A percentile compares a stretch with the other conserved stretches of the same genome.
Evolutionary conservation across 2,329 filamentous ascomycete species (phyloP).

Genomic region (Arthrobotrys pseudoclavata): DNA sequence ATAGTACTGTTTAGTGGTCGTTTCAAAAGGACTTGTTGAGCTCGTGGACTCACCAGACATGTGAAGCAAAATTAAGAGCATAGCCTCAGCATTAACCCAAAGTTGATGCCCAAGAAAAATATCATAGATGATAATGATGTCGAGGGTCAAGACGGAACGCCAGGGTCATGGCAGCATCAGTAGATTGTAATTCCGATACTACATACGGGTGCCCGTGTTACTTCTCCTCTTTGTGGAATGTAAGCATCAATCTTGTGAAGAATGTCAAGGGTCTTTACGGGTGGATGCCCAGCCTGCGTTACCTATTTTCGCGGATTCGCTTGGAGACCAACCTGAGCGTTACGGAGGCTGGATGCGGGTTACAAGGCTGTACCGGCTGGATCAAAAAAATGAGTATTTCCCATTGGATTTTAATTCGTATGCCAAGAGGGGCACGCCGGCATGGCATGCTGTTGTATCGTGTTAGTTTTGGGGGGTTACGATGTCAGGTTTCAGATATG

Average conservation of each 20-base stretch:
- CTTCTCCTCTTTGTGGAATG: neutral
- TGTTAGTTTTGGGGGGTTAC: neutral
- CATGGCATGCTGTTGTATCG: slow-evolving; percentile 36
- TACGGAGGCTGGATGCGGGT: slow-evolving; percentile 23
- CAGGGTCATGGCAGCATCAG: neutral
- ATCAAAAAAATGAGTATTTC: neutral
- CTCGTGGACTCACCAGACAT: slow-evolving; percentile 3
- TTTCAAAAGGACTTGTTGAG: slow-evolving; percentile 2
- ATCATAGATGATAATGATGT: neutral
- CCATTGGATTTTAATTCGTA: neutral
- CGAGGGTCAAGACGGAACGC: neutral
- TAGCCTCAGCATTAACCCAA: slow-evolving; percentile 13
- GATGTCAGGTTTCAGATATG: slow-evolving; percentile 16
- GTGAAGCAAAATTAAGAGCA: slow-evolving; percentile 19
- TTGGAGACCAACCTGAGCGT: neutral
- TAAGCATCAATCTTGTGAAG: neutral
- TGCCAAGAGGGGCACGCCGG: neutral
- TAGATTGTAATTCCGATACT: slow-evolving; percentile 20
- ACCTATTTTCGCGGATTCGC: slow-evolving; percentile 1
- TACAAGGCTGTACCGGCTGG: slow-evolving; percentile 20
- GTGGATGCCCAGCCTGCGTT: neutral
- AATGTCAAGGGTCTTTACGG: neutral
- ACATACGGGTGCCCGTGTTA: neutral
- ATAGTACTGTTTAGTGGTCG: slow-evolving; percentile 4
- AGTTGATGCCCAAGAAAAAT: neutral